Conservation (phyloP, 495 filamentous ascomycete species). For the Poronia punctata region DNA sequence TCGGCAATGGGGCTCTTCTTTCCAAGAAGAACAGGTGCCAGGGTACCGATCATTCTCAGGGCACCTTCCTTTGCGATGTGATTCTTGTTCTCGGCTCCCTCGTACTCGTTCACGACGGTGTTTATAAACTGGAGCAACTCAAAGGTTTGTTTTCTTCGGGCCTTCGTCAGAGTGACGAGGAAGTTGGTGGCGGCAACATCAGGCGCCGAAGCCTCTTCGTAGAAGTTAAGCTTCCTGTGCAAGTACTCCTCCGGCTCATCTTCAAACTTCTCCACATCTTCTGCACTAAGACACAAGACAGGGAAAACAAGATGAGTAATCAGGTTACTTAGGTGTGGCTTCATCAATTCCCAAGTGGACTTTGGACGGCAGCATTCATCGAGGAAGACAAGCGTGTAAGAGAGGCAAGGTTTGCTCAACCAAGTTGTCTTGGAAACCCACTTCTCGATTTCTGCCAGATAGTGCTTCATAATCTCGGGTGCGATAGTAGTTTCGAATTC, state of each 20-base stretch:
- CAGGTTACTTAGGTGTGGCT: slow-evolving; percentile 84
- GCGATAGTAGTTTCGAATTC: slow-evolving; percentile 86
- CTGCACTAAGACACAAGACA: slow-evolving; percentile 83
- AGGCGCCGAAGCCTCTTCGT: slow-evolving; percentile 91
- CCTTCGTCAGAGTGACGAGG: slow-evolving; percentile 87
- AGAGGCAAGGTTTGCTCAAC: slow-evolving; percentile 89
- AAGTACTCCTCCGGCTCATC: slow-evolving; percentile 92
- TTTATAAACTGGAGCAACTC: slow-evolving; percentile 91
- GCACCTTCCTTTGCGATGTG: slow-evolving; percentile 95
- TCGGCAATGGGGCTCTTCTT: slow-evolving; percentile 98
- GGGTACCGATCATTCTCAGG: slow-evolving; percentile 91
- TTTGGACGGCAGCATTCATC: slow-evolving; percentile 98
- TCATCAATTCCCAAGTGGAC: slow-evolving; percentile 88
- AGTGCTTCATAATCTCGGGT: slow-evolving; percentile 88
- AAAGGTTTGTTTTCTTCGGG: slow-evolving; percentile 91
- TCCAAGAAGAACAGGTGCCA: slow-evolving; percentile 86
- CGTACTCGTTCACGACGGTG: slow-evolving; percentile 78
- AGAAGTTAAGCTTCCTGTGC: slow-evolving; percentile 94
- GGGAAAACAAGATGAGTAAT: slow-evolving; percentile 94
- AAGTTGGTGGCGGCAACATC: slow-evolving; percentile 97
- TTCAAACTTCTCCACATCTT: slow-evolving; percentile 91
- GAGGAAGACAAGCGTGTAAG: slow-evolving; percentile 85
- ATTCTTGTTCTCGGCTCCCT: slow-evolving; percentile 77
- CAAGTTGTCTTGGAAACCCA: slow-evolving; percentile 93
- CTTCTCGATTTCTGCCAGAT: slow-evolving; percentile 87